A percentile compares a stretch with the other conserved stretches of the same genome.
phyloP scores from a whole-genome alignment of 768 basidiomycete species.

The Auriscalpium vulgare region DNA sequence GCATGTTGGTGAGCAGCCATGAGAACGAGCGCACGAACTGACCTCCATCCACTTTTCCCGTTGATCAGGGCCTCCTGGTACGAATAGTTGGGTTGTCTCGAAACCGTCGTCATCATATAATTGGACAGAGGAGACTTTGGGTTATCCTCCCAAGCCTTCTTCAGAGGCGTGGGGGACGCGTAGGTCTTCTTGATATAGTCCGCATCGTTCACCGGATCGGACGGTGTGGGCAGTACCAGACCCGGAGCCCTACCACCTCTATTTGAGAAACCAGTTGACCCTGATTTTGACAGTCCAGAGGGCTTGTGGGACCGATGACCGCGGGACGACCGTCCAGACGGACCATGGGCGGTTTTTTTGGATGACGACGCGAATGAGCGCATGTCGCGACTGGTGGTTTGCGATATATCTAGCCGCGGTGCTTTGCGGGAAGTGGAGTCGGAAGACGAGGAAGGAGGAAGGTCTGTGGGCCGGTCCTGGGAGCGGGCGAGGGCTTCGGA shows the following conservation, averaged over 20 bases:
- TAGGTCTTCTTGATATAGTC: conserved; percentile 24
- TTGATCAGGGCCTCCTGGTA: conserved; percentile 22
- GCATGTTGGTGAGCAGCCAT: not conserved
- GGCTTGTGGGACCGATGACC: not conserved
- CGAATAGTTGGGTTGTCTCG: conserved; percentile 22
- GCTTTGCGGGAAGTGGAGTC: conserved; percentile 1
- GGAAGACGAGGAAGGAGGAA: not conserved
- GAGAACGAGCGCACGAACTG: conserved; percentile 3
- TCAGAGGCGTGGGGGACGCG: conserved; percentile 23
- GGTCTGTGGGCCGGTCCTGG: conserved; percentile 1
- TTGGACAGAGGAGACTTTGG: conserved; percentile 49
- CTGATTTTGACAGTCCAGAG: not conserved
- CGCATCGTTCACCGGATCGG: conserved; percentile 28
- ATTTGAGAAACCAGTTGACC: too few relatives aligned
- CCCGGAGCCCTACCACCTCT: not conserved
- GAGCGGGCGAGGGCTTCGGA: conserved; percentile 27
- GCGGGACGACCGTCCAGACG: not conserved
- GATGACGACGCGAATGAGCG: conserved; percentile 6
- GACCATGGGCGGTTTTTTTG: not conserved
- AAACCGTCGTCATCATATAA: conserved; percentile 19
- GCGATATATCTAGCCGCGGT: not conserved
- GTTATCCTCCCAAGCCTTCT: conserved; percentile 29
- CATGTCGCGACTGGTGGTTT: conserved; percentile 2
- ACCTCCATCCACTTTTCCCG: conserved; percentile 39
- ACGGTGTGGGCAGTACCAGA: conserved; percentile 4